Evolutionary conservation across 306 rosid genomes (phyloP).

Genomic region (Senna siamea): DNA sequence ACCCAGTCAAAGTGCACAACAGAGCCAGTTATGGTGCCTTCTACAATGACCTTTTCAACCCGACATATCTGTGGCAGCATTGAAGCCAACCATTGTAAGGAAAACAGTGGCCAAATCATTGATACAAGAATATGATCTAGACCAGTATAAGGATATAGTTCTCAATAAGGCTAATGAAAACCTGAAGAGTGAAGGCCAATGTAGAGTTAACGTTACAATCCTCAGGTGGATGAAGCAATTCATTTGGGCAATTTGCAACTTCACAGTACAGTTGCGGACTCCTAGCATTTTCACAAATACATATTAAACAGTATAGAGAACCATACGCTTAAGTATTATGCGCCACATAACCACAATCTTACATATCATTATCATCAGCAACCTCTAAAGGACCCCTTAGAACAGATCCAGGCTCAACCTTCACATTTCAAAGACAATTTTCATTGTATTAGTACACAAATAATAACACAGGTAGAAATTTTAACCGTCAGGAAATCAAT

Average conservation of each 20-base stretch:
- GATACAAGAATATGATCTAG: slow-evolving; percentile 33
- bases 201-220: slow-evolving; percentile 97
- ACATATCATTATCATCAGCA: slow-evolving; percentile 51
- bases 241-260: slow-evolving; percentile 76
- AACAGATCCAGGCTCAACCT: slow-evolving; percentile 91
- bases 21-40: slow-evolving; percentile 86
- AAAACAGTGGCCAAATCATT: background rate
- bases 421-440: slow-evolving; percentile 42
- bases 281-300: slow-evolving; percentile 50
- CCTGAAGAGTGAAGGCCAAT: slow-evolving; percentile 96
- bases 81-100: slow-evolving; percentile 36
- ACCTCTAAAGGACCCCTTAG: slow-evolving; percentile 83
- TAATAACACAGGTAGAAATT: slow-evolving; percentile 18
- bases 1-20: slow-evolving; percentile 93
- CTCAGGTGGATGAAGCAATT: slow-evolving; percentile 94
- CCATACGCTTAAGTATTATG: slow-evolving; percentile 10
- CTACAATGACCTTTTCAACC: slow-evolving; percentile 75
- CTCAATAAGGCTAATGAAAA: slow-evolving; percentile 50
- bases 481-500: slow-evolving; percentile 30
- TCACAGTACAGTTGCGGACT: slow-evolving; percentile 71
- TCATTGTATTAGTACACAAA: slow-evolving; percentile 38
- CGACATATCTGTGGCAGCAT: slow-evolving; percentile 81
- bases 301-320: slow-evolving; percentile 30
- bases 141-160: slow-evolving; percentile 46
- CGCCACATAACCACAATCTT: slow-evolving; percentile 41